Evolutionary conservation across 192 early-diverging fungal species (phyloP), one percentile per base, ranked within the genome.

Genomic region (Thoreauomyces humboldtii): DNA sequence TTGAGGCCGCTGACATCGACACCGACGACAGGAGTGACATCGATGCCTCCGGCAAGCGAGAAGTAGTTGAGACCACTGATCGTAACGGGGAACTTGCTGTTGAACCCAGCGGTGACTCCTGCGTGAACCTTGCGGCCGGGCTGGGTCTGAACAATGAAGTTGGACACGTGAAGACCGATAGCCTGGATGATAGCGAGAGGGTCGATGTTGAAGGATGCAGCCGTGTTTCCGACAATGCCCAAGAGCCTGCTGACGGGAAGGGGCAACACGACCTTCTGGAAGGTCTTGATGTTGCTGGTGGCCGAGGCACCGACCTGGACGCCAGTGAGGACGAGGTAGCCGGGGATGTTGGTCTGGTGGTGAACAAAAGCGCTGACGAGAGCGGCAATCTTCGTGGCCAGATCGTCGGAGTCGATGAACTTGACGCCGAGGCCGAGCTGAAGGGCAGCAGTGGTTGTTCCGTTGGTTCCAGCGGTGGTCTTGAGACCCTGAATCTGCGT

Each of bases 21-120:
- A n/a, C 28, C 27, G 45, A 50, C 21, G 21, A 32, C 32, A 28
- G 32, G 24, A 7, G 64, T 41, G 9, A 15, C 53, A 58, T 65
- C 42, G 44, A 67, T 47, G 37, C 19, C 42, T n/a, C 44, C 25
- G 43, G 21, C 35, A 34, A 50, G n/a, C 17, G 44, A 32, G n/a
- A 74, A 27, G 51, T 69, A 61, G 50, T 69, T 64, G 29, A 74
- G 63, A 14, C 67, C 67, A 22, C 25, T 57, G 27, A 74, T 61
- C 7, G 66, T 61, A 32, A 74, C 19, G 15, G 55, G 56, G n/a
- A 69, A 35, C 3, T 45, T 56, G 51, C 34, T 61, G 24, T 25
- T 56, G 48, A 74, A 69, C 2, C 21, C 38, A 31, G 55, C 66
- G 28, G 38, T 21, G 25, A 74, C 37, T 24, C 28, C 56, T 7